A percentile compares a stretch with the other conserved stretches of the same genome.
These are phyloP conservation scores for Dactylellina haptotyla DNA, from an alignment of 2,329 filamentous ascomycete genomes.

Conservation along the genomic window DNA sequence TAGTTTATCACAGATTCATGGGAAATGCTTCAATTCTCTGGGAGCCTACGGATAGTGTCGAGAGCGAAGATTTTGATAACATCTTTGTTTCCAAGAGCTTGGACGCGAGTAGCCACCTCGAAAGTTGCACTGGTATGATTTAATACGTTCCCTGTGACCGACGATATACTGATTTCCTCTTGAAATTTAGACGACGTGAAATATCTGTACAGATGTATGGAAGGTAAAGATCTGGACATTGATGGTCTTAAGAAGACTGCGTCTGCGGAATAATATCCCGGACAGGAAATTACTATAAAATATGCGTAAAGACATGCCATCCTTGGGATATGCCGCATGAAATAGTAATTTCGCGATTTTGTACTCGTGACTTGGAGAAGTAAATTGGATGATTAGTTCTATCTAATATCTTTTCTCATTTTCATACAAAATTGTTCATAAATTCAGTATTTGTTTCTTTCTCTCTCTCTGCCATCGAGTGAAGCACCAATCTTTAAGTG, in stretches of 20 bases:
- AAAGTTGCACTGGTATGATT: constrained; percentile 76
- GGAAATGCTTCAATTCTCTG: constrained; percentile 83
- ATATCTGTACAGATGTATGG: constrained; percentile 87
- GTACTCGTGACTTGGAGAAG: too few relatives aligned
- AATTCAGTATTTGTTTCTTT: too few relatives aligned
- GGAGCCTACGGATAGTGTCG: constrained; percentile 83
- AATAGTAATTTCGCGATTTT: too few relatives aligned
- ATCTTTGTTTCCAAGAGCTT: constrained; percentile 99
- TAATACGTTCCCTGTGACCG: neutral
- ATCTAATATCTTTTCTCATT: neutral
- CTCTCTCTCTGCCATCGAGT: too few relatives aligned
- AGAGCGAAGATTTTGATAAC: too few relatives aligned
- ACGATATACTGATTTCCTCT: neutral
- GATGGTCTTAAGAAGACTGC: constrained; percentile 66
- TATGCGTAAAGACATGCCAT: too few relatives aligned
- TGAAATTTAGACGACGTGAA: constrained; percentile 82
- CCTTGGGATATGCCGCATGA: too few relatives aligned
- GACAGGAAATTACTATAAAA: too few relatives aligned
- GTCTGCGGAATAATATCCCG: neutral
- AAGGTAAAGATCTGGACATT: constrained; percentile 85
- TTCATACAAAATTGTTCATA: too few relatives aligned
- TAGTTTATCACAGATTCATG: constrained; percentile 30
- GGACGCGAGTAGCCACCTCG: constrained; percentile 96
- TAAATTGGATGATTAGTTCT: neutral
- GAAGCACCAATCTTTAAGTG: too few relatives aligned